Evolutionary conservation across 106 monocot species (phyloP).

Genomic region (Allium cepa): DNA sequence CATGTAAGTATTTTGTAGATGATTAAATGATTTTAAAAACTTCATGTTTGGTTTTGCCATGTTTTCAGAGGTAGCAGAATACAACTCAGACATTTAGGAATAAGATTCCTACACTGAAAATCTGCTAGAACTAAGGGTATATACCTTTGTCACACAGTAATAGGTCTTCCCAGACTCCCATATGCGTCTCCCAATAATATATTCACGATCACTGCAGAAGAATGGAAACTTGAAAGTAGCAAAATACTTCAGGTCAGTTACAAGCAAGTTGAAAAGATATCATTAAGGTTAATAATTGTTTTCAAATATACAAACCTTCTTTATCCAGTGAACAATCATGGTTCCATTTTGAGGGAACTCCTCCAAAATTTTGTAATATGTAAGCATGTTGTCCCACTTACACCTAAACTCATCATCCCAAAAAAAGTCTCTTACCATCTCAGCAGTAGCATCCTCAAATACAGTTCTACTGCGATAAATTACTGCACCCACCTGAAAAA

Average conservation of each 20-base stretch:
- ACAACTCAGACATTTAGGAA: not conserved
- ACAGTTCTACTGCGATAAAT: slow-evolving; percentile 75
- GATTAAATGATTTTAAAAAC: no score
- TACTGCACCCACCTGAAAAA: slow-evolving; percentile 57
- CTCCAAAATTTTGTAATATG: slow-evolving; percentile 65
- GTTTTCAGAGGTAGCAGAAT: not conserved
- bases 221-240: slow-evolving; percentile 78
- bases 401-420: slow-evolving; percentile 94
- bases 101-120: not conserved
- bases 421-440: slow-evolving; percentile 93
- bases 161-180: slow-evolving; percentile 87
- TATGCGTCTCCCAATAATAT: slow-evolving; percentile 84
- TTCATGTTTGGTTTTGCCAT: no score
- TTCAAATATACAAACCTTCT: slow-evolving; percentile 43
- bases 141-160: slow-evolving; percentile 96
- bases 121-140: no score
- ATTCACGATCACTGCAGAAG: slow-evolving; percentile 95
- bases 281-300: no score
- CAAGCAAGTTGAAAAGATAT: not conserved
- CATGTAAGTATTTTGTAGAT: no score
- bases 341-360: slow-evolving; percentile 61
- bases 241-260: slow-evolving; percentile 9
- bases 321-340: slow-evolving; percentile 89
- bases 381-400: slow-evolving; percentile 96
- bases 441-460: slow-evolving; percentile 94